Conservation (phyloP, 2,329 filamentous ascomycete species). For the Fusarium globosum region DNA sequence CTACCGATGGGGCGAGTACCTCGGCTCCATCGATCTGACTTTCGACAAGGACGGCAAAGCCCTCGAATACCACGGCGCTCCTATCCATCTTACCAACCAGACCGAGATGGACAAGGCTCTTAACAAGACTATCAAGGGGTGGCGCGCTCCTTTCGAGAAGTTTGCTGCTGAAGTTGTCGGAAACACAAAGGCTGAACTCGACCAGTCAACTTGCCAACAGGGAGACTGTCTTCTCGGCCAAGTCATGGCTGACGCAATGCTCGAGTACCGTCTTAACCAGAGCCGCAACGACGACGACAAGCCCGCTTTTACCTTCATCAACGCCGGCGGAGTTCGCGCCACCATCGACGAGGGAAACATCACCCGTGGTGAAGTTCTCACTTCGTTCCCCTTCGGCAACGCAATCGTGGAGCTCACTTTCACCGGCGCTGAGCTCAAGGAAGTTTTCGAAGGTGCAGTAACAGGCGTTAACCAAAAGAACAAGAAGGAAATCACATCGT, state of each 20-base stretch:
- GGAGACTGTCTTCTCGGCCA: constrained; percentile 69
- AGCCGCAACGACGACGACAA: constrained; percentile 52
- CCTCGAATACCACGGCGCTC: constrained; percentile 70
- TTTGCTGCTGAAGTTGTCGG: constrained; percentile 70
- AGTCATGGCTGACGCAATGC: constrained; percentile 69
- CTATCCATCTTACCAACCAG: constrained; percentile 71
- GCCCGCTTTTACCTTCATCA: constrained; percentile 68
- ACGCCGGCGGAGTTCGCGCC: constrained; percentile 72
- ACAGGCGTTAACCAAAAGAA: constrained; percentile 66
- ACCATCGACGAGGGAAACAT: constrained; percentile 70
- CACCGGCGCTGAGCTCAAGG: constrained; percentile 65
- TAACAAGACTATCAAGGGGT: constrained; percentile 67
- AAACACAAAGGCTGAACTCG: constrained; percentile 63
- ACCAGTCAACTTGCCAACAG: constrained; percentile 67
- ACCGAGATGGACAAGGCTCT: constrained; percentile 67
- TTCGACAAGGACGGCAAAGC: constrained; percentile 71
- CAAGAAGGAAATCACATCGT: constrained; percentile 63
- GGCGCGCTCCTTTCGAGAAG: constrained; percentile 70
- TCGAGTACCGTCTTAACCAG: constrained; percentile 66
- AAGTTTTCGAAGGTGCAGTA: constrained; percentile 69
- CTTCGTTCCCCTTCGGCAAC: constrained; percentile 74
- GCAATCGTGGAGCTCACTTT: constrained; percentile 68
- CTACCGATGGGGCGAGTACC: constrained; percentile 75
- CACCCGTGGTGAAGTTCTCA: constrained; percentile 72
- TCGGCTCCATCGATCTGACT: constrained; percentile 74